Evolutionary conservation across 2,329 filamentous ascomycete genomes (phyloP).

Genomic region (Aspergillus neotritici): DNA sequence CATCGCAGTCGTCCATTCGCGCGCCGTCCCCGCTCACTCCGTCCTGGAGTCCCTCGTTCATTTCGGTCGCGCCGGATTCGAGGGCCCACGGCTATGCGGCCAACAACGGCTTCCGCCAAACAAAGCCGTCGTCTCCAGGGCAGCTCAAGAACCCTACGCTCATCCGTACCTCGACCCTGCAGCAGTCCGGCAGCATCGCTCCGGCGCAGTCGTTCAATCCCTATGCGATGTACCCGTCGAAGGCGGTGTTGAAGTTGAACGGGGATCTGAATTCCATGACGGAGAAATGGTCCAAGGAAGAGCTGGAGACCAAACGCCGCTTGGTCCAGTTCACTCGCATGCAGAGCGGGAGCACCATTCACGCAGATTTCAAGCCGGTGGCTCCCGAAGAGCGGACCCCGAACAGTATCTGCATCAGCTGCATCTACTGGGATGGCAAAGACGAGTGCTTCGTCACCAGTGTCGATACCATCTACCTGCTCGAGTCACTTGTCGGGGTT

Average conservation of each 20-base stretch:
- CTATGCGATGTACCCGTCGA: conserved; percentile 74
- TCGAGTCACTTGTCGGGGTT: conserved; percentile 81
- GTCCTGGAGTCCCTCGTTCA: conserved; percentile 46
- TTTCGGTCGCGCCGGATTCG: conserved; percentile 40
- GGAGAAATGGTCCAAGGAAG: conserved; percentile 74
- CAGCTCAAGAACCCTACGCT: conserved; percentile 52
- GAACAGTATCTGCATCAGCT: conserved; percentile 91
- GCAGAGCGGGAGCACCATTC: conserved; percentile 76
- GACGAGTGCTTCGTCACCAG: conserved; percentile 89
- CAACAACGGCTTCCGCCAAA: conserved; percentile 30
- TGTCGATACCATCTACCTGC: conserved; percentile 91
- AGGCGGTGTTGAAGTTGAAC: conserved; percentile 77
- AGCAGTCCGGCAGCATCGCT: conserved; percentile 47
- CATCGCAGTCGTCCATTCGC: conserved; percentile 41
- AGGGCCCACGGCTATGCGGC: conserved; percentile 42
- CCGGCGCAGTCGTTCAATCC: conserved; percentile 61
- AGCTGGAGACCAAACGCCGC: conserved; percentile 70
- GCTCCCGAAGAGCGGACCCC: conserved; percentile 70
- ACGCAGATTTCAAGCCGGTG: conserved; percentile 72
- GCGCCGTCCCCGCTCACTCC: conserved; percentile 46
- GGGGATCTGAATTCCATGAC: conserved; percentile 83
- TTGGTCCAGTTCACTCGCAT: conserved; percentile 83
- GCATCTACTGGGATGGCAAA: conserved; percentile 94
- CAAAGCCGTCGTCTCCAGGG: conserved; percentile 43
- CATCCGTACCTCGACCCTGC: conserved; percentile 63